Evolutionary conservation across 768 basidiomycete species (phyloP), one percentile per base, ranked within the genome.

Genomic region (Sporobolomyces pararoseus): DNA sequence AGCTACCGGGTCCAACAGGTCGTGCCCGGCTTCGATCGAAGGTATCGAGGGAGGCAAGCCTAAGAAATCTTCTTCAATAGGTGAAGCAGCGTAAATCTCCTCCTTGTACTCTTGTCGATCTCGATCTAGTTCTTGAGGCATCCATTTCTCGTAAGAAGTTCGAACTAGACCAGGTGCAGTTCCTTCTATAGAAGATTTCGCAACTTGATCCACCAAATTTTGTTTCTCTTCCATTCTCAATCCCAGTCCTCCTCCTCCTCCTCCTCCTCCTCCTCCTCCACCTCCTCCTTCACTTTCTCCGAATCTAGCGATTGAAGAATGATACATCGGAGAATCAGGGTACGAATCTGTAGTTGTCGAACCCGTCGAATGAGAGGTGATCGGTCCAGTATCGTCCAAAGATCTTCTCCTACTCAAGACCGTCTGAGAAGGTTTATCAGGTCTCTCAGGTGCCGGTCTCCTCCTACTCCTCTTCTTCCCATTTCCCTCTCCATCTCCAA

Each of bases 1-100:
- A 1, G 63, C 68, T 39, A 70, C 13, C 0, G 68, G 68, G 21
- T 19, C 25, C 23, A 70, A 58, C 2, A 65, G n/a, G 27, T 47
- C 51, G 52, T 65, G 68, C 0, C 68, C 51, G 0, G 68, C 58
- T 10, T 44, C n/a, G 57, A 65, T 60, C 29, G 68, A 69, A 1
- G 55, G 37, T 37, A 64, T 23, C 1, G 63, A 60, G 25, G 46
- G 16, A 13, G 63, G 42, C 3, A 32, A 29, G 2, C 1, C 3
- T 3, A 46, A 12, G 59, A 49, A 61, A 16, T 61, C 46, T 34
- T 49, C 44, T 13, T 61, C 29, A 32, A 35, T 23, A 2, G 59
- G 59, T 7, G 59, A 61, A 7, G 44, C n/a, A 16, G 46, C 44
- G 46, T 25, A 27, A 29, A 46, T 29, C 29, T 27, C 39, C n/a